These are phyloP conservation scores for Fusarium mundagurra DNA, from an alignment of 2,329 filamentous ascomycete species.

Conservation along the genomic window DNA sequence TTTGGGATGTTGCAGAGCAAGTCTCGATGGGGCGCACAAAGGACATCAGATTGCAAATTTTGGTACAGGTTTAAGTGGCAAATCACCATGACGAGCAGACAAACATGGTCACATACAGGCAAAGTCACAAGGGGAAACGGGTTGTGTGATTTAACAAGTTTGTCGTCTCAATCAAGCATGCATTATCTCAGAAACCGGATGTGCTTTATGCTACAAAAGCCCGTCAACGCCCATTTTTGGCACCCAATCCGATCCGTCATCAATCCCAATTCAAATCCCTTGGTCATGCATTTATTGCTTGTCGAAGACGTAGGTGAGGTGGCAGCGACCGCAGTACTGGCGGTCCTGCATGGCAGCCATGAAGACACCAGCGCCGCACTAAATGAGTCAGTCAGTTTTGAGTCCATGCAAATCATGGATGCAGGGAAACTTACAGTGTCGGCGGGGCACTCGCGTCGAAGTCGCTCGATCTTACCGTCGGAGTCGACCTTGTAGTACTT, in stretches of 20 bases:
- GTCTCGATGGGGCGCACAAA: fast-evolving
- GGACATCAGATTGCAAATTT: not conserved
- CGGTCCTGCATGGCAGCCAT: conserved; percentile 99
- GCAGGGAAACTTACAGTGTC: conserved; percentile 73
- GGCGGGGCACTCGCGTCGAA: conserved; percentile 95
- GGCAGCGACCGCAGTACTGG: conserved; percentile 89
- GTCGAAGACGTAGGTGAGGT: conserved; percentile 78
- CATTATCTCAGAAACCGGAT: conserved; percentile 53
- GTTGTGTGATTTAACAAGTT: conserved; percentile 25
- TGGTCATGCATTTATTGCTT: conserved; percentile 63
- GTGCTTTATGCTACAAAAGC: conserved; percentile 54
- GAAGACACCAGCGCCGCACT: conserved; percentile 99
- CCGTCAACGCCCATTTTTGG: conserved; percentile 53
- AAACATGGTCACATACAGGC: not conserved
- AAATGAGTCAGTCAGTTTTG: conserved; percentile 46
- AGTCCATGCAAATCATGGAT: fast-evolving
- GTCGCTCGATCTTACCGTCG: conserved; percentile 99
- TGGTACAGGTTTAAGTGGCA: not conserved
- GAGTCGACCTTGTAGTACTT: conserved; percentile 99
- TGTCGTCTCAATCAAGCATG: conserved; percentile 50
- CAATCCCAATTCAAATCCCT: conserved; percentile 43
- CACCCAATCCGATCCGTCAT: conserved; percentile 47
- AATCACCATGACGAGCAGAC: not conserved
- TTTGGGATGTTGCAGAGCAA: not conserved
- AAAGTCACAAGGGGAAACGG: not conserved